Conservation (phyloP, 441 rosid genomes). For the Euphorbia schlechtendalii region DNA sequence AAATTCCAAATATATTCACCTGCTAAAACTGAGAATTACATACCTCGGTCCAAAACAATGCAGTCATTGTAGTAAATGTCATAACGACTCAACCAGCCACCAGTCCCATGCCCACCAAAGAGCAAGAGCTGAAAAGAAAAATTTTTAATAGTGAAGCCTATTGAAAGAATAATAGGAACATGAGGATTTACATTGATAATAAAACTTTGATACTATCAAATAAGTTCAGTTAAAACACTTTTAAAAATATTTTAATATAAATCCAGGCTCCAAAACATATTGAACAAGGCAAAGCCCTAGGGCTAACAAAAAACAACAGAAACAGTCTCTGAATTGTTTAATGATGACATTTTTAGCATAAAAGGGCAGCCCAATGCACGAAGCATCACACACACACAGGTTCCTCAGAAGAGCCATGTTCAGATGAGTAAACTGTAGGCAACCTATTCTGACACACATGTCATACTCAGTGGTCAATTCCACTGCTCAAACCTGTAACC, state of each 20-base stretch:
- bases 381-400: too few species aligned
- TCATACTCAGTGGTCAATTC: too few species aligned
- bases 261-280: neutral
- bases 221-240: neutral
- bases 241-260: neutral
- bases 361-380: too few species aligned
- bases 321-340: neutral
- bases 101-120: constrained; percentile 99
- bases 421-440: too few species aligned
- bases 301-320: neutral
- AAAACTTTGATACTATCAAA: neutral
- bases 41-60: constrained; percentile 85
- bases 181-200: neutral
- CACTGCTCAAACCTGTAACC: too few species aligned
- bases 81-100: constrained; percentile 99
- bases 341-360: neutral
- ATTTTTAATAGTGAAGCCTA: constrained; percentile 16
- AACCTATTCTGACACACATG: too few species aligned
- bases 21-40: constrained; percentile 13
- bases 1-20: neutral
- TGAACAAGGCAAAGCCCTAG: neutral
- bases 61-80: constrained; percentile 91
- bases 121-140: constrained; percentile 65
- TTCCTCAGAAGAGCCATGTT: too few species aligned
- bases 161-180: neutral